phyloP scores from a whole-genome alignment of 148 eudicot species.

The Oxyria digyna region DNA sequence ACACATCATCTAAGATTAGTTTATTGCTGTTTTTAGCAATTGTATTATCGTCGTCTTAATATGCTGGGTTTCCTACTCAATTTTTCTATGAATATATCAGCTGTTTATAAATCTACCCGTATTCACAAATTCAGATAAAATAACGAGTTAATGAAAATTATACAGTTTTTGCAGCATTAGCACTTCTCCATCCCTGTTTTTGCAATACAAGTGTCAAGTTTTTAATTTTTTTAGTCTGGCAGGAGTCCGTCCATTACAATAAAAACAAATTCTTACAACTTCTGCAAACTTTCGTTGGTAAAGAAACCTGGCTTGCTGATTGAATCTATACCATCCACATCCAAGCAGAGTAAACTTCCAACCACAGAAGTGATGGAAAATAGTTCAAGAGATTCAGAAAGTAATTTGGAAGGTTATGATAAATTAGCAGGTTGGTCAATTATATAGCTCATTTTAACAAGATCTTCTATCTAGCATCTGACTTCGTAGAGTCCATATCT shows the following conservation, averaged over 20 bases:
- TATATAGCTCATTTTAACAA: not conserved
- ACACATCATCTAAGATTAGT: not conserved
- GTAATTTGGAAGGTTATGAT: not conserved
- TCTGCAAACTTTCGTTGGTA: slow-evolving; percentile 70
- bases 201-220: not conserved
- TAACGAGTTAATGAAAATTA: not conserved
- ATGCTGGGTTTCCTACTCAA: not conserved
- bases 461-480: not conserved
- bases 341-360: slow-evolving; percentile 7
- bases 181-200: not conserved
- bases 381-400: not conserved
- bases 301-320: slow-evolving; percentile 23
- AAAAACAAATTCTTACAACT: slow-evolving; percentile 58
- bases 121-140: not conserved
- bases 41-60: not conserved
- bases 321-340: slow-evolving; percentile 17
- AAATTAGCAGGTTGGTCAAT: not conserved
- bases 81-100: not conserved
- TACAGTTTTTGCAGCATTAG: not conserved
- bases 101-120: not conserved
- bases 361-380: not conserved
- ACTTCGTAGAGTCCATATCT: not conserved
- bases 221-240: slow-evolving; percentile 1
- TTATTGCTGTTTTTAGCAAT: not conserved
- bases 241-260: slow-evolving; percentile 52